These are phyloP conservation scores for Cryptosporidium parvum DNA, from an alignment of 169 alveolate species.

Conservation along the genomic window DNA sequence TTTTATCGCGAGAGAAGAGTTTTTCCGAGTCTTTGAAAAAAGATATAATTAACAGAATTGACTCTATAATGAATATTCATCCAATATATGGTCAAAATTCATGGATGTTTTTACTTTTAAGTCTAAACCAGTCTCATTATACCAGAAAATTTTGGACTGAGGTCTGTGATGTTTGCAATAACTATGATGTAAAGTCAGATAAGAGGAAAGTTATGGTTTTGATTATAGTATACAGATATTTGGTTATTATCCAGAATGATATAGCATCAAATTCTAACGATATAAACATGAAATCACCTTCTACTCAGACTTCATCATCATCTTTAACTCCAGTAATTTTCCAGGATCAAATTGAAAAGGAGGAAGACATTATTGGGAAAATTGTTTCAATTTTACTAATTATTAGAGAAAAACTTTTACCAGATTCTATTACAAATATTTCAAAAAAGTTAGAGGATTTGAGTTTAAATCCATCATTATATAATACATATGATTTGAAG, in stretches of 20 bases:
- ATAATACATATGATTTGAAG: background rate
- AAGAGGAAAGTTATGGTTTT: background rate
- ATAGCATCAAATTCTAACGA: background rate
- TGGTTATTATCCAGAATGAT: slow-evolving; percentile 4
- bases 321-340: background rate
- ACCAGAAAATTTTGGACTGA: slow-evolving; percentile 26
- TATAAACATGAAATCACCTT: background rate
- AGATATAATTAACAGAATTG: background rate
- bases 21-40: background rate
- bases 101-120: slow-evolving; percentile 29
- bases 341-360: background rate
- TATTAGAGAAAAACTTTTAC: slow-evolving; percentile 31
- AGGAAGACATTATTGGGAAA: slow-evolving; percentile 1
- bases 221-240: background rate
- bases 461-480: background rate
- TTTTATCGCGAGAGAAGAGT: slow-evolving; percentile 1
- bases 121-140: slow-evolving; percentile 28
- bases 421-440: slow-evolving; percentile 30
- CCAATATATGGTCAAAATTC: background rate
- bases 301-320: slow-evolving; percentile 5
- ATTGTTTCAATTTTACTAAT: background rate
- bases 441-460: slow-evolving; percentile 5
- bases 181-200: background rate
- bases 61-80: background rate
- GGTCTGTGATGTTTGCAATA: background rate